Conservation (phyloP, 164 flowering plant species). For the Umbellularia californica region DNA sequence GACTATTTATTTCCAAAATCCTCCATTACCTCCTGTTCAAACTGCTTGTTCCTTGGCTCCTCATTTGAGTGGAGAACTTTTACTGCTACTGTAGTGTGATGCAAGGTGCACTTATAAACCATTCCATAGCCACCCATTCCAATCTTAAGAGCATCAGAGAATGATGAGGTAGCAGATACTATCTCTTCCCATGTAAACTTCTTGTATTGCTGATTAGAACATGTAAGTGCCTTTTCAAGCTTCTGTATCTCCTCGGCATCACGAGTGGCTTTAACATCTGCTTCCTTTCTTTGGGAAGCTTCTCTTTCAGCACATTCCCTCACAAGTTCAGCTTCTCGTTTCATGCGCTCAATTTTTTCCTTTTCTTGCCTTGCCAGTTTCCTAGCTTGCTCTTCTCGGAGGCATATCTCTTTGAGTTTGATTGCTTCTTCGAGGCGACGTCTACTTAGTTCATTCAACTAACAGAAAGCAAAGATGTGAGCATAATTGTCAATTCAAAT, state of each 20-base stretch:
- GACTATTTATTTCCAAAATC: neutral
- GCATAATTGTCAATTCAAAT: neutral
- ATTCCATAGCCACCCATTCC: constrained; percentile 83
- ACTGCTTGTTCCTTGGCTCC: constrained; percentile 44
- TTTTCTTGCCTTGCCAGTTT: constrained; percentile 53
- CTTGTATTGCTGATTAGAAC: constrained; percentile 40
- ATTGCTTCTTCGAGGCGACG: constrained; percentile 45
- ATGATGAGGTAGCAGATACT: constrained; percentile 62
- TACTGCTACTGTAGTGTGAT: constrained; percentile 68
- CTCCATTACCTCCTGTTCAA: constrained; percentile 68
- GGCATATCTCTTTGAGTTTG: constrained; percentile 47
- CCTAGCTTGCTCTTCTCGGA: constrained; percentile 48
- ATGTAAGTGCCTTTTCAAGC: constrained; percentile 43
- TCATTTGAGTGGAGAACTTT: constrained; percentile 70
- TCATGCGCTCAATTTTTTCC: constrained; percentile 51
- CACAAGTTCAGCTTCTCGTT: constrained; percentile 45
- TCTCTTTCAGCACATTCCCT: constrained; percentile 59
- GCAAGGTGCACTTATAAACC: constrained; percentile 70
- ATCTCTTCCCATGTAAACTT: constrained; percentile 79
- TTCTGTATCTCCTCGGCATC: constrained; percentile 60
- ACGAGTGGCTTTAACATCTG: constrained; percentile 47
- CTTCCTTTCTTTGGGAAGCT: constrained; percentile 47
- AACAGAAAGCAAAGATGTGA: constrained; percentile 11
- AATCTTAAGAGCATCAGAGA: constrained; percentile 58
- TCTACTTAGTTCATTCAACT: constrained; percentile 51